These are phyloP conservation scores for Tausonia pullulans DNA, from an alignment of 1,284 basidiomycete genomes.

Conservation along the genomic window DNA sequence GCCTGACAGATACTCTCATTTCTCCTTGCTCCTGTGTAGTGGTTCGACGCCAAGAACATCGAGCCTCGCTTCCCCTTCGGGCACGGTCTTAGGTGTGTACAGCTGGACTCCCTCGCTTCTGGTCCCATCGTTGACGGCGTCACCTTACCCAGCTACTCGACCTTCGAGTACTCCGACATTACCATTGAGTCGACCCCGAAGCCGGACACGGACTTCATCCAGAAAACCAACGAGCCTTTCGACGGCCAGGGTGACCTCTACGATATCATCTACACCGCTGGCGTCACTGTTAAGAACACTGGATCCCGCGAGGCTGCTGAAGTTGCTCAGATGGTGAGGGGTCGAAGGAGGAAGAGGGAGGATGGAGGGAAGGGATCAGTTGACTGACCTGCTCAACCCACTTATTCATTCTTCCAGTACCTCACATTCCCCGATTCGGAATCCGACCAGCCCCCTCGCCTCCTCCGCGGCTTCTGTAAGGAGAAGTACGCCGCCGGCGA, in stretches of 20 bases:
- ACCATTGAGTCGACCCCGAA: slow-evolving; percentile 20
- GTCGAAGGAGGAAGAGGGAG: too few species aligned
- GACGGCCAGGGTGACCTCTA: slow-evolving; percentile 29
- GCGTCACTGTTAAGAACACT: slow-evolving; percentile 35
- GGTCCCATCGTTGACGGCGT: neutral
- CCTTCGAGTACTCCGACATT: slow-evolving; percentile 32
- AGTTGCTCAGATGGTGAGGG: slow-evolving; percentile 37
- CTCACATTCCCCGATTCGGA: slow-evolving; percentile 33
- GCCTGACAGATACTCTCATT: neutral
- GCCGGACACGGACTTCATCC: slow-evolving; percentile 28
- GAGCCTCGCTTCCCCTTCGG: slow-evolving; percentile 39
- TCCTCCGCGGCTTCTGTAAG: slow-evolving; percentile 34
- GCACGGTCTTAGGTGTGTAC: slow-evolving; percentile 27
- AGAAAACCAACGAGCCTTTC: slow-evolving; percentile 35
- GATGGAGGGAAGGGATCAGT: too few species aligned
- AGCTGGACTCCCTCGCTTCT: neutral
- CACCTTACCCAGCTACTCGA: slow-evolving; percentile 30
- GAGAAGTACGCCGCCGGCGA: slow-evolving; percentile 26
- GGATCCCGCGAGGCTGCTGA: slow-evolving; percentile 34
- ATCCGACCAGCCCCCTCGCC: slow-evolving; percentile 30
- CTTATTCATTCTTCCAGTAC: slow-evolving; percentile 20
- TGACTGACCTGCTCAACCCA: neutral
- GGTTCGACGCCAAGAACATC: slow-evolving; percentile 36
- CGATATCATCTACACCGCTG: slow-evolving; percentile 29
- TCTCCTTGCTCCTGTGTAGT: slow-evolving; percentile 21